Evolutionary conservation across 2,329 filamentous ascomycete species (phyloP).

Genomic region (Hirsutella thompsonii): DNA sequence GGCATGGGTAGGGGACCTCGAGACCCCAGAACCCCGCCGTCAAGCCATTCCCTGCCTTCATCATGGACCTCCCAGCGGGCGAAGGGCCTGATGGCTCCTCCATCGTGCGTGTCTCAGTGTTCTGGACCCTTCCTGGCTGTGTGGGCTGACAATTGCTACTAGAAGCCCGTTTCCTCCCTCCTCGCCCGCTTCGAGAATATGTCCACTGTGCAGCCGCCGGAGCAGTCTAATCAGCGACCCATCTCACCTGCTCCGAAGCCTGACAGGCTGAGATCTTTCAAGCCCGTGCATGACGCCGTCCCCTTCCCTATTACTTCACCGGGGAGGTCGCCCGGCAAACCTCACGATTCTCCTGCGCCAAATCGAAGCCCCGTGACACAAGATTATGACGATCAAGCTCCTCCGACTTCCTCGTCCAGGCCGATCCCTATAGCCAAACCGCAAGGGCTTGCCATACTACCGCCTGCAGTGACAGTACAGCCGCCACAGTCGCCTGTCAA

Average conservation of each 20-base stretch:
- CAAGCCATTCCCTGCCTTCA: constrained; percentile 10
- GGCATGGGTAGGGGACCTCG: constrained; percentile 5
- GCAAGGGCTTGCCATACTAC: constrained; percentile 28
- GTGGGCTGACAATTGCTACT: constrained; percentile 2
- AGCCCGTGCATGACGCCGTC: constrained; percentile 21
- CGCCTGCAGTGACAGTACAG: constrained; percentile 55
- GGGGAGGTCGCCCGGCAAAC: constrained; percentile 11
- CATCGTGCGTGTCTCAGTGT: constrained; percentile 38
- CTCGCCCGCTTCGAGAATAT: constrained; percentile 74
- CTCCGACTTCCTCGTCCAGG: constrained; percentile 13
- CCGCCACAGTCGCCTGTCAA: constrained; percentile 60
- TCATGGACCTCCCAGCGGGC: constrained; percentile 18
- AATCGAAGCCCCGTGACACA: constrained; percentile 8
- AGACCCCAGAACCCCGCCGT: constrained; percentile 3
- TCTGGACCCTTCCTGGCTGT: background rate
- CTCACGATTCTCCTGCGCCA: constrained; percentile 10
- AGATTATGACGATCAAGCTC: constrained; percentile 9
- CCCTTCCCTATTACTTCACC: constrained; percentile 3
- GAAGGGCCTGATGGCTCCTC: constrained; percentile 65
- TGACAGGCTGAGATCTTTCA: constrained; percentile 26
- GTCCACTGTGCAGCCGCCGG: constrained; percentile 6
- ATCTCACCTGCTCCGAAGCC: constrained; percentile 29
- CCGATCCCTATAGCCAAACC: constrained; percentile 12
- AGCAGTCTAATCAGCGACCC: constrained; percentile 15
- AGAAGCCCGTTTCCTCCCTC: constrained; percentile 75